Base-by-base conservation (phyloP, 2,329 filamentous ascomycete species). In the Aspergillus pseudoglaucus region DNA sequence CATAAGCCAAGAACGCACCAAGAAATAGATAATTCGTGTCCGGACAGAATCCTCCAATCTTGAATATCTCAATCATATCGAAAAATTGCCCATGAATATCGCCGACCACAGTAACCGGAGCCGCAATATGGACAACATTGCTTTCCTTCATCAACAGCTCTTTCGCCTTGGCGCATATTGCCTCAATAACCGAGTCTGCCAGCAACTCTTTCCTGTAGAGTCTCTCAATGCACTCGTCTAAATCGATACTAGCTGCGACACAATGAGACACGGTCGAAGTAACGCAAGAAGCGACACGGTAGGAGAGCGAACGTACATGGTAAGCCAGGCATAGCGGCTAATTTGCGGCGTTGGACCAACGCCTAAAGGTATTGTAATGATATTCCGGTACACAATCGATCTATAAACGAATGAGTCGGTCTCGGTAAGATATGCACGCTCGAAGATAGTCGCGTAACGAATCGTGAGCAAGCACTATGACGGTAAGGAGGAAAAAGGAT, bases 41-140 rank as follows among this genome's bases (percentile, higher is more conserved):
- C 15, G 93, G 93, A 72, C 90, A 97, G 71, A 87, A 95, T 48
- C 93, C 93, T 50, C 93, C 93, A 62, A 98, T 98, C 71, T 90
- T 90, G 75, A 98, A 98, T 58, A 98, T 97, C 78, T 98, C 93
- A 57, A 98, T 93, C 74, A 98, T 83, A 70, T 98, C 93, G 71
- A 91, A 97, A 75, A 98, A 98, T 71, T 98, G 93, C 50, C 93
- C 93, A 70, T 98, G 93, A 58, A 98, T 98, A 68, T 98, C 93
- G 57, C 93, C 93, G 35, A 98, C 93, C 8, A 98, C 93, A 14
- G 93, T 98, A 50, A 98, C 89, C 2, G 93, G 93, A 27, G 93
- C 90, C 60, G 84, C 83, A 53, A 98, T 94, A 69, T 98, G 93
- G 51, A 98, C 93, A 53, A 98, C 93, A 73, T 98, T 98, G 80